Percentiles rank a stretch among this genome's conserved stretches.
Evolutionary conservation across 192 early-diverging fungal genomes (phyloP).

Genomic region (Mortierella hygrophila): DNA sequence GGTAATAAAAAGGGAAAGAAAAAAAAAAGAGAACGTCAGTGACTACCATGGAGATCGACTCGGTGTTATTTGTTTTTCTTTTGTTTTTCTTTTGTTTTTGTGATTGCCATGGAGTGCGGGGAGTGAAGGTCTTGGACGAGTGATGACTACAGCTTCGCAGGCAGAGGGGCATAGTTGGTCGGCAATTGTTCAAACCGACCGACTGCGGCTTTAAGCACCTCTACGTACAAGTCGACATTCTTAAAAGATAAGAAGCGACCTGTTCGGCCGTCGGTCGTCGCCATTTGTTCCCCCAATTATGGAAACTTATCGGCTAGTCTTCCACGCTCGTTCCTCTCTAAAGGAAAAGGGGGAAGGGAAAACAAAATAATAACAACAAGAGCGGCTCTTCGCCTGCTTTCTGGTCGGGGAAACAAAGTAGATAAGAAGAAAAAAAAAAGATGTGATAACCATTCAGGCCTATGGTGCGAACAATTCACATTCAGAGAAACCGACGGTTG

Average conservation of each 20-base stretch:
- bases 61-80: slow-evolving; percentile 1
- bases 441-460: background rate
- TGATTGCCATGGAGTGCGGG: background rate
- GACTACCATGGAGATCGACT: background rate
- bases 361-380: background rate
- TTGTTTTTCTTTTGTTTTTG: background rate
- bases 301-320: slow-evolving; percentile 4
- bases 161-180: background rate
- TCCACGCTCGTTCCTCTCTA: background rate
- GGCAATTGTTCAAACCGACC: background rate
- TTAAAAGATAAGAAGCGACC: background rate
- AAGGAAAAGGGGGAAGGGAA: background rate
- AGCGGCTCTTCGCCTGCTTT: background rate
- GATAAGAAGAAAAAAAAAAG: background rate
- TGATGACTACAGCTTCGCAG: background rate
- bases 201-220: background rate
- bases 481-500: background rate
- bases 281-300: background rate
- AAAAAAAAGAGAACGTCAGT: background rate
- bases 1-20: background rate
- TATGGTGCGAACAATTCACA: background rate
- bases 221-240: background rate
- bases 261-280: background rate
- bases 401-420: background rate
- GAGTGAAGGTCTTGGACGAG: too few relatives aligned